These are phyloP conservation scores for Hypoxylon rickii DNA, from an alignment of 495 filamentous ascomycete genomes.

Conservation along the genomic window DNA sequence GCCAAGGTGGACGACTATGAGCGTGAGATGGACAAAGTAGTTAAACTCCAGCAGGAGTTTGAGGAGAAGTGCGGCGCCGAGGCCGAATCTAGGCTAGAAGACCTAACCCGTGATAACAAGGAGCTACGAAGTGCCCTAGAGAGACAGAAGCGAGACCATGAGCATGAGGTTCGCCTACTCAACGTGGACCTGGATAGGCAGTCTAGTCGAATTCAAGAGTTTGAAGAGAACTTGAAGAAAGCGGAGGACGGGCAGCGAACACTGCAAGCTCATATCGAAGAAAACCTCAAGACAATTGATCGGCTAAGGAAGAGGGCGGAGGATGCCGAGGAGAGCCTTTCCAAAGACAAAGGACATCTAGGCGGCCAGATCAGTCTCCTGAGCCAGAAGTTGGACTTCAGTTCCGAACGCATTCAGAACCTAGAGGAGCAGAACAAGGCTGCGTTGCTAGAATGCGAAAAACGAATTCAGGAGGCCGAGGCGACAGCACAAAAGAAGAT, in stretches of 20 bases:
- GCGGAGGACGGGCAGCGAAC: conserved; percentile 21
- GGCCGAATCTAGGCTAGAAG: conserved; percentile 35
- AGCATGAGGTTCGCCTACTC: conserved; percentile 31
- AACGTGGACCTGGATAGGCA: conserved; percentile 29
- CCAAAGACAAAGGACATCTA: conserved; percentile 40
- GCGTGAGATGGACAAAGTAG: conserved; percentile 38
- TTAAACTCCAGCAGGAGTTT: conserved; percentile 38
- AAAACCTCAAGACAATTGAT: conserved; percentile 38
- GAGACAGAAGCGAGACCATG: conserved; percentile 38
- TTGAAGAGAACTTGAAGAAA: conserved; percentile 30
- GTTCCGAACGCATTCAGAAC: conserved; percentile 42
- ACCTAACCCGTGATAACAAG: conserved; percentile 38
- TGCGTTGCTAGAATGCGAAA: conserved; percentile 49
- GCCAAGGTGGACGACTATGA: conserved; percentile 44
- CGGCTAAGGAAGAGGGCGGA: conserved; percentile 38
- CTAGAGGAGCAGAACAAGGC: conserved; percentile 75
- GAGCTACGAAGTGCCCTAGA: conserved; percentile 32
- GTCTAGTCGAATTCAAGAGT: conserved; percentile 17
- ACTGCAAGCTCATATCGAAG: conserved; percentile 34
- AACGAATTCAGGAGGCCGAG: conserved; percentile 45
- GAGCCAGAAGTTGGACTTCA: conserved; percentile 36
- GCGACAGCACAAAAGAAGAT: conserved; percentile 37
- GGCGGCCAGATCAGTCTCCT: conserved; percentile 40
- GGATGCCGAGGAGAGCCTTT: conserved; percentile 39
- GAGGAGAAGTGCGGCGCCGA: conserved; percentile 36